phyloP scores from a whole-genome alignment of 768 basidiomycete species.

The Pleurotus sapidus region DNA sequence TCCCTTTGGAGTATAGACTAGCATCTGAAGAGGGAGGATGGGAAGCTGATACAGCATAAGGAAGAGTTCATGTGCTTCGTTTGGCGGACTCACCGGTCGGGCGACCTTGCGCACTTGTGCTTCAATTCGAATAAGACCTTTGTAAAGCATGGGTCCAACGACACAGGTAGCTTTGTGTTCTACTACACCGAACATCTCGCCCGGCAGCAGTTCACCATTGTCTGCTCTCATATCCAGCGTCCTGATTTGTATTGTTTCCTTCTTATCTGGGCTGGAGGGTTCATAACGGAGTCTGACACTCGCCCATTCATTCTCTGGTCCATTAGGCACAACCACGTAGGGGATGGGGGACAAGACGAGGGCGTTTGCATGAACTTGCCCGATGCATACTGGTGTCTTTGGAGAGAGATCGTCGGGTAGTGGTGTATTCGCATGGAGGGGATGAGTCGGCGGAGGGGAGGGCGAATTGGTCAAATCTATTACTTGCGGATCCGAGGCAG shows the following conservation, averaged over 20 bases:
- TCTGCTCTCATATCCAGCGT: conserved; percentile 51
- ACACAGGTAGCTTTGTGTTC: conserved; percentile 82
- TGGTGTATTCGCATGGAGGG: conserved; percentile 21
- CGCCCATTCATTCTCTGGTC: conserved; percentile 58
- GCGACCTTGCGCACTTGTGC: conserved; percentile 68
- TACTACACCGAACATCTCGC: conserved; percentile 78
- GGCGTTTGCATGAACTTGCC: conserved; percentile 78
- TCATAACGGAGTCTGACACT: conserved; percentile 72
- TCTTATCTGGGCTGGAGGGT: conserved; percentile 44
- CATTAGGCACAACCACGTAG: conserved; percentile 52
- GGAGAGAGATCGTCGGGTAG: conserved; percentile 64
- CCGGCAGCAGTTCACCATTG: conserved; percentile 51
- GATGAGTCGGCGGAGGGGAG: conserved; percentile 39
- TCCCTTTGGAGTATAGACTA: conserved; percentile 92
- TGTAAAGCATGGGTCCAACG: conserved; percentile 81
- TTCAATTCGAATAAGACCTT: conserved; percentile 79
- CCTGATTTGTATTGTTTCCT: conserved; percentile 79
- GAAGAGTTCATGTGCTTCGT: conserved; percentile 3
- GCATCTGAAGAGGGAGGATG: conserved; percentile 78
- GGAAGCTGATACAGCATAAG: conserved; percentile 52
- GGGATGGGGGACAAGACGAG: conserved; percentile 80
- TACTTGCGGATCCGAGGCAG: conserved; percentile 43
- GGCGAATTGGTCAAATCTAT: conserved; percentile 78
- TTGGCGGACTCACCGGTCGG: conserved; percentile 48
- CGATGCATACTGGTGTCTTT: conserved; percentile 87